Base-by-base conservation (phyloP, 129 eudicot genomes). In the Saposhnikovia divaricata region DNA sequence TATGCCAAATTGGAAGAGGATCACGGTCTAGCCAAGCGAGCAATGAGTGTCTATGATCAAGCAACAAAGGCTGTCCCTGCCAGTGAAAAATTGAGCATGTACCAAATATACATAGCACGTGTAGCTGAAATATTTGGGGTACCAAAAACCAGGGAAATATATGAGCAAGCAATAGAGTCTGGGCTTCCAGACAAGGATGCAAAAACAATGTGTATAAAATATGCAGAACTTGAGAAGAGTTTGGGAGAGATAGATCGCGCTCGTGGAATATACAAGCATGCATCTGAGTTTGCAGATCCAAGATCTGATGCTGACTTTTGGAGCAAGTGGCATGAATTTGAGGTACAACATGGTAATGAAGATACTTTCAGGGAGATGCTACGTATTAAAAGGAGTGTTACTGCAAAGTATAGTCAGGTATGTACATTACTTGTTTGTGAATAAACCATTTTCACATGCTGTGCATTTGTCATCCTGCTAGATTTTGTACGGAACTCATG, bases 41-140 rank as follows among this genome's bases (percentile, higher is more conserved):
- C 97, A 34, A 92, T 95, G 98, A 81, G 83, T 50, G 96, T 95
- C 39, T 92, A 95, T 85, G 96, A 95, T 84, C 89, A 90, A 83
- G 96, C 97, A 18, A 90, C 96, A 69, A 95, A 95, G 77, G 91
- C 97, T 39, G 99, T 95, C 23, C 99, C 99, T 4, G 80, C 90
- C n/a, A 86, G 76, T 76, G 97, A 92, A 85, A 92, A 92, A 80
- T 79, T 92, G 81, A 86, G 96, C 90, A 95, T 95, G 99, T 95
- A 90, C 72, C 97, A 95, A 59, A 86, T 92, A 19, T 92, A 95
- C 88, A 95, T 95, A 48, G 94, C 99, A 27, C 93, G 96, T 84
- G 95, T 97, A n/a, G 94, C 97, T 25, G 99, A 95, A 55, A 92
- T 95, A 75, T 95, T 87, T 82, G 99, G 99, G 61, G 93, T 95